phyloP scores from a whole-genome alignment of 805 yeast species.

The Wickerhamomyces chaumierensis region DNA sequence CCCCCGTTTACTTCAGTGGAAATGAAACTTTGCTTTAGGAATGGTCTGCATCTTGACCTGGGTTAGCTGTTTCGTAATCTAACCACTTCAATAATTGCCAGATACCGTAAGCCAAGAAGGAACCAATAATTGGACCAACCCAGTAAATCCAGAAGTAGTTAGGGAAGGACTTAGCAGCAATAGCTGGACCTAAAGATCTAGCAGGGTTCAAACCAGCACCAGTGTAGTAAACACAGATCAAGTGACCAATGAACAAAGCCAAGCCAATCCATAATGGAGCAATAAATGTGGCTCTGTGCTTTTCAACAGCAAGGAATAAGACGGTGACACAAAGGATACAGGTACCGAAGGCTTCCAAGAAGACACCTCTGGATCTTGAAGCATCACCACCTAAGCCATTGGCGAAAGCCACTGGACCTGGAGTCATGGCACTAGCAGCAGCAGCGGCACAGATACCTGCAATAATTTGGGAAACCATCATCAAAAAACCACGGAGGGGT shows the following conservation, averaged over 20 bases:
- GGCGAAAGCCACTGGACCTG: constrained; percentile 63
- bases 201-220: constrained; percentile 94
- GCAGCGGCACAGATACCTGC: constrained; percentile 93
- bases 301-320: constrained; percentile 74
- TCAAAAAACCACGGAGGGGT: constrained; percentile 56
- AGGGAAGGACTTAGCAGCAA: constrained; percentile 67
- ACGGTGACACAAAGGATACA: constrained; percentile 65
- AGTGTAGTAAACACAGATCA: constrained; percentile 71
- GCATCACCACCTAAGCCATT: constrained; percentile 64
- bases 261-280: constrained; percentile 82
- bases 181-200: constrained; percentile 74
- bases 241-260: constrained; percentile 71
- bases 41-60: constrained; percentile 59
- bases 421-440: constrained; percentile 77
- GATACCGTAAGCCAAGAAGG: constrained; percentile 51
- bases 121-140: constrained; percentile 78
- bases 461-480: constrained; percentile 58
- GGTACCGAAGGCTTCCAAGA: constrained; percentile 76
- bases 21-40: too few species aligned
- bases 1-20: too few species aligned
- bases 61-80: constrained; percentile 59
- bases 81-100: constrained; percentile 57
- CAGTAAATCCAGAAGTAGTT: constrained; percentile 85
- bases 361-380: constrained; percentile 65
- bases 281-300: constrained; percentile 59